Evolutionary conservation across 352 stramenopile species (phyloP).

Genomic region (Globisporangium spinosum): DNA sequence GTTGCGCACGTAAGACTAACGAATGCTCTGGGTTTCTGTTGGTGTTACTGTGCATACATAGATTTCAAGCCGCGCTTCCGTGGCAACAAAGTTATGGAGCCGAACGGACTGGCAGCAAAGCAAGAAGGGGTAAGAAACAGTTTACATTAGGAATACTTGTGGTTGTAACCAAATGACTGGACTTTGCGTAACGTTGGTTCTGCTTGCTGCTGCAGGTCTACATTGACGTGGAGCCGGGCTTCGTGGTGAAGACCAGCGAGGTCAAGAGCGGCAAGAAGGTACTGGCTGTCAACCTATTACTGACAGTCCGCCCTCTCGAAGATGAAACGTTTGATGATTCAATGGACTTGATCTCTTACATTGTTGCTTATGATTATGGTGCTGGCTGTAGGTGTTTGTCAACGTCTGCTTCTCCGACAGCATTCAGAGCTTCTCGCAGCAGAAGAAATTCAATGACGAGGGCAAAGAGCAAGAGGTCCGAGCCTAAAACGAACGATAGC

Average conservation of each 20-base stretch:
- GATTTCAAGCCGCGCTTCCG: constrained; percentile 64
- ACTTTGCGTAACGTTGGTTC: too few species aligned
- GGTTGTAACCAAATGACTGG: too few species aligned
- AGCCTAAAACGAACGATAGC: not conserved
- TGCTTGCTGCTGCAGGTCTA: constrained; percentile 26
- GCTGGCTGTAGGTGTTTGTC: constrained; percentile 45
- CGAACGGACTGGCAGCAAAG: constrained; percentile 43
- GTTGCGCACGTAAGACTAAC: not conserved
- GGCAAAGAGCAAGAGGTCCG: constrained; percentile 69
- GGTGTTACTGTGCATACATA: constrained; percentile 6
- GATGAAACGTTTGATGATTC: too few species aligned
- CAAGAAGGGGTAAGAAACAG: constrained; percentile 33
- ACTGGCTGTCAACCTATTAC: too few species aligned
- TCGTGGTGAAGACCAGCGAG: constrained; percentile 76
- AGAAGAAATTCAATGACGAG: constrained; percentile 71
- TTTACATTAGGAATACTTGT: too few species aligned
- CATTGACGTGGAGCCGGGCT: constrained; percentile 72
- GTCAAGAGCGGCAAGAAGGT: constrained; percentile 65
- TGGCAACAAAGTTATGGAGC: constrained; percentile 70
- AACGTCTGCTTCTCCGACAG: constrained; percentile 66
- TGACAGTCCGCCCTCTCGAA: too few species aligned
- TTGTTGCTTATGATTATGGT: too few species aligned
- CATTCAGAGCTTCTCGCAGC: constrained; percentile 79
- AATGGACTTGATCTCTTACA: too few species aligned
- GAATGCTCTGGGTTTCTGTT: not conserved